Percentiles rank a stretch among this genome's conserved stretches.
phyloP scores from a whole-genome alignment of 441 rosid species.

The Flueggea neowawraea region DNA sequence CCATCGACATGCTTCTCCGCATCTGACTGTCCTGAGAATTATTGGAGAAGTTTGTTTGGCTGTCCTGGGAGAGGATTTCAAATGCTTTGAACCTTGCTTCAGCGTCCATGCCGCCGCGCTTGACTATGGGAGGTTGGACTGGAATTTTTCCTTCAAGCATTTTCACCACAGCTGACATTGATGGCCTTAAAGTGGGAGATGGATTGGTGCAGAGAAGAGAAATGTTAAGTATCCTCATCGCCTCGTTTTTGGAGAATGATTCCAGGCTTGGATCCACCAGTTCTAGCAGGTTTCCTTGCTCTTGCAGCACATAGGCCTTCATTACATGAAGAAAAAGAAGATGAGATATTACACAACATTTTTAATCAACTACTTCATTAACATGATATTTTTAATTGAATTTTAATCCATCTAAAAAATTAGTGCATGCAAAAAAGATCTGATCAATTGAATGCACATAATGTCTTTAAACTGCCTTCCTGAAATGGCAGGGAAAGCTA shows the following conservation, averaged over 20 bases:
- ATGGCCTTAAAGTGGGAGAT: slow-evolving; percentile 62
- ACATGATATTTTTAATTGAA: too few species aligned
- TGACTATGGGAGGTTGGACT: slow-evolving; percentile 54
- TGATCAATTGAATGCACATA: too few species aligned
- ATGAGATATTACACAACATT: not conserved
- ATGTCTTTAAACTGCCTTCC: too few species aligned
- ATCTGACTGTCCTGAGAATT: slow-evolving; percentile 23
- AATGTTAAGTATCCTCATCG: slow-evolving; percentile 45
- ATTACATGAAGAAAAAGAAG: not conserved
- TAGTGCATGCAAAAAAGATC: too few species aligned
- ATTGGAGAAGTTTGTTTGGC: slow-evolving; percentile 31
- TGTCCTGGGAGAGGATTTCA: slow-evolving; percentile 45
- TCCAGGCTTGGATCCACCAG: slow-evolving; percentile 55
- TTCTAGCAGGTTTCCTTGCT: slow-evolving; percentile 43
- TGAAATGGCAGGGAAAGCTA: too few species aligned
- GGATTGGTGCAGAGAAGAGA: slow-evolving; percentile 63
- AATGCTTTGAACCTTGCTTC: slow-evolving; percentile 57
- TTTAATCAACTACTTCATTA: too few species aligned
- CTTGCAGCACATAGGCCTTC: slow-evolving; percentile 55
- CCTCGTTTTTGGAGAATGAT: slow-evolving; percentile 44
- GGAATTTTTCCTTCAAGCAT: slow-evolving; percentile 58
- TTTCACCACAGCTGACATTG: slow-evolving; percentile 65
- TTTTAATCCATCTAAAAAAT: too few species aligned
- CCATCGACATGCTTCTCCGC: slow-evolving; percentile 31
- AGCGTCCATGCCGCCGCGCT: slow-evolving; percentile 28